Evolutionary conservation across 192 early-diverging fungal species (phyloP).

Genomic region (Oehlia diaphana): DNA sequence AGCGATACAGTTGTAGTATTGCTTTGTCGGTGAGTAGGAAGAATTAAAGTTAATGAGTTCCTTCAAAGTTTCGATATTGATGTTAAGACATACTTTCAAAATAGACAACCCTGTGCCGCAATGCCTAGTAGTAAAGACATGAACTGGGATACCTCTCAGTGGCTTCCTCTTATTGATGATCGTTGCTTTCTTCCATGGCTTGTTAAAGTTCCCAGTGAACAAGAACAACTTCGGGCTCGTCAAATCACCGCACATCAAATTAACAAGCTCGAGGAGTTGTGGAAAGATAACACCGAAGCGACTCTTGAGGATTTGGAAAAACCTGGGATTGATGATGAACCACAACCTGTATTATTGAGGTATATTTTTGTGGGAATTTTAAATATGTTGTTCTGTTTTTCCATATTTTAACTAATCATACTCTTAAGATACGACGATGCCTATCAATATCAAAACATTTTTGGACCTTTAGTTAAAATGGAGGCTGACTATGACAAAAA

Average conservation of each 20-base stretch:
- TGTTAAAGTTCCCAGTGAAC: conserved; percentile 84
- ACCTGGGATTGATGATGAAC: conserved; percentile 82
- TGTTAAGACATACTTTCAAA: background rate
- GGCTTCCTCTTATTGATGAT: conserved; percentile 96
- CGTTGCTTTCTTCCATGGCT: conserved; percentile 94
- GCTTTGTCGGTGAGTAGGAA: conserved; percentile 74
- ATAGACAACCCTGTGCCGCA: conserved; percentile 89
- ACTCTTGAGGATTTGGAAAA: conserved; percentile 81
- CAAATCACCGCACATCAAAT: conserved; percentile 84
- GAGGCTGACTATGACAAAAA: conserved; percentile 92
- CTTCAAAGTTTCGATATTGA: background rate
- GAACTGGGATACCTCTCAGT: conserved; percentile 95
- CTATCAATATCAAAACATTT: conserved; percentile 95
- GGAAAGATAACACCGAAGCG: conserved; percentile 76
- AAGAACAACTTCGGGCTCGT: conserved; percentile 82
- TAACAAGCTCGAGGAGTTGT: conserved; percentile 83
- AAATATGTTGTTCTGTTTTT: too few species aligned
- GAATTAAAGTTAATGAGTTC: background rate
- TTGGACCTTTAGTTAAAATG: conserved; percentile 92
- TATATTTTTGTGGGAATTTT: conserved; percentile 31
- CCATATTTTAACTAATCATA: conserved; percentile 4
- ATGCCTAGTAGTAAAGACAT: conserved; percentile 86
- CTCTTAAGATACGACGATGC: conserved; percentile 86
- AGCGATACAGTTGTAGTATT: conserved; percentile 96
- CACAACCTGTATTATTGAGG: conserved; percentile 77